These are phyloP conservation scores for Lasiosphaeria miniovina DNA, from an alignment of 495 filamentous ascomycete genomes.

Conservation along the genomic window DNA sequence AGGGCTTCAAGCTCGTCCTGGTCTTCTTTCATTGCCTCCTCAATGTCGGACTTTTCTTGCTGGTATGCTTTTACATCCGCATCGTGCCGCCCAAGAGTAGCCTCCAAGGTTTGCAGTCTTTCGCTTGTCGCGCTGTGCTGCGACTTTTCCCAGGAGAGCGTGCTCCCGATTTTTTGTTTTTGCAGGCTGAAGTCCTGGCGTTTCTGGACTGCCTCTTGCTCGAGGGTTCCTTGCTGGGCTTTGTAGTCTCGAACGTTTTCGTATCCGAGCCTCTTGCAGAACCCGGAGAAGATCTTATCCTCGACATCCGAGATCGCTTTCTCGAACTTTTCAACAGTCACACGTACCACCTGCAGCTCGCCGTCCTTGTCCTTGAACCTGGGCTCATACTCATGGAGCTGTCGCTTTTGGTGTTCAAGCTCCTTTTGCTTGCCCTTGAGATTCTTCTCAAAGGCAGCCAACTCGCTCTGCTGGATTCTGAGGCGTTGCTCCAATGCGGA, in stretches of 20 bases:
- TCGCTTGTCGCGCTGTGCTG: constrained; percentile 64
- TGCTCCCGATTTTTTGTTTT: constrained; percentile 74
- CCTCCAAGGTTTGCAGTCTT: constrained; percentile 65
- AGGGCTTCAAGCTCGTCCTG: constrained; percentile 75
- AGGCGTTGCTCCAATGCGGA: constrained; percentile 78
- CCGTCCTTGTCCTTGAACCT: constrained; percentile 70
- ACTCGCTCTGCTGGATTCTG: constrained; percentile 66
- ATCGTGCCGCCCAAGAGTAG: constrained; percentile 61
- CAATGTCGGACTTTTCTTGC: constrained; percentile 67
- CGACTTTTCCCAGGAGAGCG: constrained; percentile 72
- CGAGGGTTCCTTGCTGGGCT: constrained; percentile 82
- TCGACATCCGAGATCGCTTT: constrained; percentile 80
- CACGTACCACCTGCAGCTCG: constrained; percentile 62
- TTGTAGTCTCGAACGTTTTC: constrained; percentile 89
- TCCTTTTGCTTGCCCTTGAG: constrained; percentile 82
- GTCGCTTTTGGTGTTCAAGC: constrained; percentile 63
- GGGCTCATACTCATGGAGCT: constrained; percentile 71
- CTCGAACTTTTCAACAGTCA: constrained; percentile 64
- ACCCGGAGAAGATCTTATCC: constrained; percentile 82
- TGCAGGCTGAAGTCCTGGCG: constrained; percentile 82
- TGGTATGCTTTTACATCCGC: constrained; percentile 65
- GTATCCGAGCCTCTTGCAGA: constrained; percentile 85
- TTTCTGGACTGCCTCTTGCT: constrained; percentile 84
- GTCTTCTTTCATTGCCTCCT: constrained; percentile 67
- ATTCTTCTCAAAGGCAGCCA: constrained; percentile 80